Base-by-base conservation (phyloP, 441 rosid genomes). In the Adansonia grandidieri region DNA sequence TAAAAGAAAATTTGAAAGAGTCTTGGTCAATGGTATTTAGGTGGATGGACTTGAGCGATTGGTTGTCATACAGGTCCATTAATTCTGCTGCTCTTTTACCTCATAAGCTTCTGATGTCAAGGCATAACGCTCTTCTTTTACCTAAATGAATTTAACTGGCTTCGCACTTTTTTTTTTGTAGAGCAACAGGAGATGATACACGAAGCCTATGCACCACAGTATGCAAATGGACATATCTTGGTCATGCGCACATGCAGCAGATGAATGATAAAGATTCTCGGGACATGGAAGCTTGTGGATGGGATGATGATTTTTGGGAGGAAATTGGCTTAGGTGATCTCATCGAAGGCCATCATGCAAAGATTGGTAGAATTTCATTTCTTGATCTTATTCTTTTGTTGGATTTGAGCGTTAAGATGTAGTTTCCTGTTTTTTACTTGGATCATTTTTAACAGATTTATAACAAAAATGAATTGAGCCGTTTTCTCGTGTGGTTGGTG, bases 251-350 rank as follows among this genome's bases (percentile, higher is more conserved):
- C 80, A 90, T 96, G 98, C 90, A 91, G n/a, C 94, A 86, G 76
- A 81, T 79, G 86, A 86, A 73, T 78, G 97, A 90, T 80, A 91
- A 90, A 69, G 91, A 89, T 86, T 93, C 97, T 44, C 84, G 91
- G 70, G 86, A 89, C 75, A 93, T 94, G 98, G 97, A 96, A 96
- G 92, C 99, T 13, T 91, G 93, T 84, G 98, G 99, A 37, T 96
- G 99, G 99, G 97, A 94, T 87, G 98, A 96, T 71, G 97, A 91
- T 65, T 94, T 96, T 79, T 96, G 94, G 99, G 99, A 96, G 91
- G 98, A 94, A 84, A 96, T 96, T 90, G 99, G 98, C 78, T 86
- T 96, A 74, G 94, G 90, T 32, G 97, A 96, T 86, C 91, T 96
- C 54, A 76, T 89, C 66, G 98, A 96, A 64, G 96, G 97, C 15